Evolutionary conservation across 768 basidiomycete species (phyloP), one percentile per base, ranked within the genome.

Genomic region (Rhodotorula toruloides): DNA sequence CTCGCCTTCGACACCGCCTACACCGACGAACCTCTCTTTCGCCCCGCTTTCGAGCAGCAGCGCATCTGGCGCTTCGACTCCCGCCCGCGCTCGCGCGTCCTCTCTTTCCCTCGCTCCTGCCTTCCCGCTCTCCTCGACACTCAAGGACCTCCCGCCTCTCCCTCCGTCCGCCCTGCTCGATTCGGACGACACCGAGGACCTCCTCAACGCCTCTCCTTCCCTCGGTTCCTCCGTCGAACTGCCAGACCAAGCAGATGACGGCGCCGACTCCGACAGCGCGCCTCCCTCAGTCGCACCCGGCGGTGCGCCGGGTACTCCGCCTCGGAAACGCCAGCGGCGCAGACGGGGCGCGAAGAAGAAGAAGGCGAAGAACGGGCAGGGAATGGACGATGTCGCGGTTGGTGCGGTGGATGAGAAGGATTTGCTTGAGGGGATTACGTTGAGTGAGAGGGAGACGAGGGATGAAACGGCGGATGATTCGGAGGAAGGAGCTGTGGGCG

Each of bases 241-340:
- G 16, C 7, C 16, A 9, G 36, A 46, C 27, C 31, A 29, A 2
- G 36, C 21, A 11, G 36, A 40, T 49, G 72, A 71, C 37, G 75
- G 72, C 31, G 77, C 72, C 14, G 77, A 71, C 7, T 74, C 77
- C 22, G 76, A 74, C 11, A n/a, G n/a, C n/a, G n/a, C n/a, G n/a
- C n/a, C n/a, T n/a, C n/a, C n/a, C n/a, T 75, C 76, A 2, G 79
- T 79, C 31, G 76, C 71, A 12, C 74, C 73, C 27, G 76, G 67
- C 34, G 75, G 71, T 39, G 67, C 49, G 12, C 27, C 46, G 21
- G 58, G 56, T 4, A 42, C 61, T 0, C 49, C 61, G 29, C 60
- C 65, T 19, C 65, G 67, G 60, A 68, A 53, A 70, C 67, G 39
- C 63, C 49, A 67, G 40, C 32, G 66, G n/a, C 32, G 70, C 16